A percentile compares a stretch with the other conserved stretches of the same genome.
Evolutionary conservation across 352 stramenopile genomes (phyloP).

Genomic region (Globisporangium nodosum): DNA sequence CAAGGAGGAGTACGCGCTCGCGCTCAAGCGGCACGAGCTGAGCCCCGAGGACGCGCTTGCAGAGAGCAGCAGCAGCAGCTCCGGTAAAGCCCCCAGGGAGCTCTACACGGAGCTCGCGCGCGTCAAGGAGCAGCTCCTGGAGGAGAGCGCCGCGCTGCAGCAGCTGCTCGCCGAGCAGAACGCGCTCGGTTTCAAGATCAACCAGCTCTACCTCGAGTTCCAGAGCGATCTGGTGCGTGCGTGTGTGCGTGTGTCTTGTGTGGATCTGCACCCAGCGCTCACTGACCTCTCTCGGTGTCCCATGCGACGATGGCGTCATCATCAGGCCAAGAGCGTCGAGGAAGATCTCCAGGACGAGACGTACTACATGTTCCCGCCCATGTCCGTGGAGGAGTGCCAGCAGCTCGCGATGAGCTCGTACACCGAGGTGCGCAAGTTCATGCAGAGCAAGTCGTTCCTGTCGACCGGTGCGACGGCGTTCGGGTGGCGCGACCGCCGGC

Average conservation of each 20-base stretch:
- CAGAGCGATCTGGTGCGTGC: conserved; percentile 17
- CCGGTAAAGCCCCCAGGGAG: conserved; percentile 8
- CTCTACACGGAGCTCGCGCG: conserved; percentile 46
- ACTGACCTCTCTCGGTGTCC: too few relatives aligned
- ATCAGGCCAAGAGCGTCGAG: too few relatives aligned
- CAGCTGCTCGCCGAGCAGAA: conserved; percentile 30
- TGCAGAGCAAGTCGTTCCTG: conserved; percentile 28
- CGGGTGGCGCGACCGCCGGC: conserved; percentile 28
- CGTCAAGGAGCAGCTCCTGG: conserved; percentile 39
- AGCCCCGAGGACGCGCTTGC: background rate
- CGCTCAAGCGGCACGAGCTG: conserved; percentile 15
- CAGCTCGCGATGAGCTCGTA: conserved; percentile 29
- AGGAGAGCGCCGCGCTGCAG: conserved; percentile 46
- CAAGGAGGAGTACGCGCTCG: conserved; percentile 26
- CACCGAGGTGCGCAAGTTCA: conserved; percentile 35
- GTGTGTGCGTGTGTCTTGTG: too few relatives aligned
- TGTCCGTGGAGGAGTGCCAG: conserved; percentile 39
- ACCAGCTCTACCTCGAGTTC: conserved; percentile 27
- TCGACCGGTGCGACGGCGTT: conserved; percentile 25
- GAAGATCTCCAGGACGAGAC: background rate
- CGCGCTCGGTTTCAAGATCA: conserved; percentile 35
- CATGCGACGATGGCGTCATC: too few relatives aligned
- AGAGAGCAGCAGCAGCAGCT: conserved; percentile 1
- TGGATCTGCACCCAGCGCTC: too few relatives aligned
- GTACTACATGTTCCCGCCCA: conserved; percentile 15